A percentile compares a stretch with the other conserved stretches of the same genome.
Evolutionary conservation across 768 basidiomycete species (phyloP).

Genomic region (Naganishia randhawae): DNA sequence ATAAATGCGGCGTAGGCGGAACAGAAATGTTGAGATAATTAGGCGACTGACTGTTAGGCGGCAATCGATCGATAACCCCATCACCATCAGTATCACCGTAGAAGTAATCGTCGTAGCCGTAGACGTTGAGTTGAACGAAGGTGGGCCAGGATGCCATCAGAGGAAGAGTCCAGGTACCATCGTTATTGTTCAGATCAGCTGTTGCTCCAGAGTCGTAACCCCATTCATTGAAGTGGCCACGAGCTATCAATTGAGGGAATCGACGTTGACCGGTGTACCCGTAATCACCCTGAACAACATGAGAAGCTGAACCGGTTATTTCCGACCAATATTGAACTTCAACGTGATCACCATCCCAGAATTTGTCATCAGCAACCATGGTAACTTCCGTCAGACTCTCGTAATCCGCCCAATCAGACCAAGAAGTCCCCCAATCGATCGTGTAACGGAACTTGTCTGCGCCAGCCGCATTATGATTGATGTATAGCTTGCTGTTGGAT

Average conservation of each 20-base stretch:
- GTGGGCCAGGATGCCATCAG: conserved; percentile 89
- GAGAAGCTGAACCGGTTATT: conserved; percentile 60
- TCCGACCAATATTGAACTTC: conserved; percentile 88
- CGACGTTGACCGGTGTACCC: conserved; percentile 64
- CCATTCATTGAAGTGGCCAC: conserved; percentile 88
- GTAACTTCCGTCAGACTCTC: conserved; percentile 64
- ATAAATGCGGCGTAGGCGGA: conserved; percentile 78
- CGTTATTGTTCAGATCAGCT: conserved; percentile 58
- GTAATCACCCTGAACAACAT: conserved; percentile 73
- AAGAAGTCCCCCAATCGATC: conserved; percentile 77
- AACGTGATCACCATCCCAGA: conserved; percentile 80
- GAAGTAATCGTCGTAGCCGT: conserved; percentile 84
- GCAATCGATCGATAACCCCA: conserved; percentile 81
- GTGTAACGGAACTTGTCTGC: conserved; percentile 85
- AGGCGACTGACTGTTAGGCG: conserved; percentile 70
- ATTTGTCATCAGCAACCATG: conserved; percentile 57
- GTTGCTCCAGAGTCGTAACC: conserved; percentile 80
- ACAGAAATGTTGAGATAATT: conserved; percentile 90
- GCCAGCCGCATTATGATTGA: conserved; percentile 76
- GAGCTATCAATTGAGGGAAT: conserved; percentile 78
- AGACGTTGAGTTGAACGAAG: conserved; percentile 83
- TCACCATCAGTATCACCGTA: conserved; percentile 87
- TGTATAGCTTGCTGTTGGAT: conserved; percentile 63
- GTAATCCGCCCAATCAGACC: conserved; percentile 76
- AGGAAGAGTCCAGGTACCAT: conserved; percentile 28